phyloP scores from a whole-genome alignment of 2,329 filamentous ascomycete species.

The Aaosphaeria pasadenensis region DNA sequence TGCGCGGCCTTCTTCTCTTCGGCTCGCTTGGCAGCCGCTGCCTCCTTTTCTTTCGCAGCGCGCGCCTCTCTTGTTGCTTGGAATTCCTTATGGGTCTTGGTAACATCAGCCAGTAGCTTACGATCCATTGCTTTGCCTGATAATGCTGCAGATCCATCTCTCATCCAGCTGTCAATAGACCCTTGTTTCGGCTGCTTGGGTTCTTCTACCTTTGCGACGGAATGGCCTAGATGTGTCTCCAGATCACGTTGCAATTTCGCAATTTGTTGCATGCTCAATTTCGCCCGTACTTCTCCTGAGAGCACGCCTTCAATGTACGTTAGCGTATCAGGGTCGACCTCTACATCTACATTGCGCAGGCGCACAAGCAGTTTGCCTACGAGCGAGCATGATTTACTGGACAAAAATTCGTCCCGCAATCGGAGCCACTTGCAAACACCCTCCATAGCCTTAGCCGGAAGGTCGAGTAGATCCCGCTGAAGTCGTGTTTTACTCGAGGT shows the following conservation, averaged over 20 bases:
- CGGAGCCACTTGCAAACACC: constrained; percentile 83
- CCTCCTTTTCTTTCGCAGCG: constrained; percentile 12
- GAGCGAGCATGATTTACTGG: constrained; percentile 76
- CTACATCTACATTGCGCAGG: constrained; percentile 73
- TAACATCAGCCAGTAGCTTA: constrained; percentile 20
- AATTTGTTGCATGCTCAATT: constrained; percentile 76
- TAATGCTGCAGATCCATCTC: constrained; percentile 22
- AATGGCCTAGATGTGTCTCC: constrained; percentile 50
- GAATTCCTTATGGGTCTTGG: constrained; percentile 25
- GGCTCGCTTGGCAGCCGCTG: constrained; percentile 22
- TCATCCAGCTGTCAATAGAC: constrained; percentile 40
- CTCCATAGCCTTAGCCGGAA: constrained; percentile 63
- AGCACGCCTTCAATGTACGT: constrained; percentile 65
- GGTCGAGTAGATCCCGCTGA: constrained; percentile 58
- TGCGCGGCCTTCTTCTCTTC: constrained; percentile 24
- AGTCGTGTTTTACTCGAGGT: constrained; percentile 31
- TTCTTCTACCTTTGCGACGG: constrained; percentile 31
- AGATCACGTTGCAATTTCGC: constrained; percentile 70
- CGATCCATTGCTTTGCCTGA: constrained; percentile 28
- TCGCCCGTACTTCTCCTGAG: constrained; percentile 67
- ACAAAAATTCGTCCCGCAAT: constrained; percentile 81
- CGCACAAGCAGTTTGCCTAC: constrained; percentile 80
- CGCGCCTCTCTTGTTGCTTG: constrained; percentile 14
- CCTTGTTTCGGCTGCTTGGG: constrained; percentile 36
- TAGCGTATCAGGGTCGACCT: constrained; percentile 60